Evolutionary conservation across 805 yeast genomes (phyloP).

Genomic region (Scheffersomyces lignosus): DNA sequence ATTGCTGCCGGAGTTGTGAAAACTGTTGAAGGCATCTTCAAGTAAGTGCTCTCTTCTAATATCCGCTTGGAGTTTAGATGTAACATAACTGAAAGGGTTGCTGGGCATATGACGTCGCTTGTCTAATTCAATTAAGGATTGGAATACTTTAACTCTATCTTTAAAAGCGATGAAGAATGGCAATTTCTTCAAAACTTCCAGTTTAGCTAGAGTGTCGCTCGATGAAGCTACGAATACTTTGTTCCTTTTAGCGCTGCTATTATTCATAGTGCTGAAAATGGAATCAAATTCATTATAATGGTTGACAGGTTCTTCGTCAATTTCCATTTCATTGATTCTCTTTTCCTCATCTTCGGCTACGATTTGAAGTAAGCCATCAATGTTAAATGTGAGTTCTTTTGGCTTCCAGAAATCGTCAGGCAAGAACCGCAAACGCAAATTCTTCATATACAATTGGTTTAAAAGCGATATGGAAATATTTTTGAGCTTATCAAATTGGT

Average conservation of each 20-base stretch:
- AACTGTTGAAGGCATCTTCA: slow-evolving; percentile 69
- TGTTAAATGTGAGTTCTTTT: slow-evolving; percentile 26
- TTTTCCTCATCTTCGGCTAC: slow-evolving; percentile 47
- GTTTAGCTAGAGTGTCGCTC: slow-evolving; percentile 22
- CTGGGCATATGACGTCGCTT: slow-evolving; percentile 21
- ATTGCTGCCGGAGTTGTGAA: slow-evolving; percentile 49
- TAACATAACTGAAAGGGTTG: slow-evolving; percentile 14
- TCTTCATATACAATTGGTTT: slow-evolving; percentile 64
- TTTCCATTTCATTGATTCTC: slow-evolving; percentile 13
- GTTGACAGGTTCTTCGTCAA: slow-evolving; percentile 10
- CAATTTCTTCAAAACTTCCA: slow-evolving; percentile 56
- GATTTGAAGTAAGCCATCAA: slow-evolving; percentile 34
- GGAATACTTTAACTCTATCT: slow-evolving; percentile 72
- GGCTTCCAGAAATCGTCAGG: slow-evolving; percentile 55
- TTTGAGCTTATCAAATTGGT: slow-evolving; percentile 14
- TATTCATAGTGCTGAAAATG: background rate
- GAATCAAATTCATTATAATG: slow-evolving; percentile 10
- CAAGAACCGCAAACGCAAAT: slow-evolving; percentile 59
- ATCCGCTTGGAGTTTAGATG: slow-evolving; percentile 41
- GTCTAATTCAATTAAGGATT: slow-evolving; percentile 59
- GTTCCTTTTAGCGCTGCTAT: background rate
- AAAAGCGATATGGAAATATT: slow-evolving; percentile 50
- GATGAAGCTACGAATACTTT: background rate
- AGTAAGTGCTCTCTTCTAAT: slow-evolving; percentile 71
- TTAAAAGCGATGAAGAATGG: slow-evolving; percentile 84